Evolutionary conservation across 2,329 filamentous ascomycete genomes (phyloP), one percentile per base, ranked within the genome.

Genomic region (Thielaviopsis punctulata): DNA sequence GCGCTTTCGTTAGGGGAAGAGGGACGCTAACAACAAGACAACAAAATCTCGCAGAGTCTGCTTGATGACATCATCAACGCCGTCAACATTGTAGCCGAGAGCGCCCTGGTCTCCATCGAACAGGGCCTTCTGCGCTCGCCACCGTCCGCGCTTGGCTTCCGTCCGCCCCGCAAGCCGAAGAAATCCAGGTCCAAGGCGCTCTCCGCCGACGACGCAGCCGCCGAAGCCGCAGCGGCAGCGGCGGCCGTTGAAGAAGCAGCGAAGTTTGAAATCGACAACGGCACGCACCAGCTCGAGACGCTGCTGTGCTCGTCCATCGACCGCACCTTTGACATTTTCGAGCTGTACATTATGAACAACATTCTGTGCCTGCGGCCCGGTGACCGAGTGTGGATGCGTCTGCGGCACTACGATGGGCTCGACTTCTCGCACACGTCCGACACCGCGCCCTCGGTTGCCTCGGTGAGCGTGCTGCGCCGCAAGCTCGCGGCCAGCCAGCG

Each of bases 41-140:
- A 25, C 53, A 45, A 33, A 39, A 12, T 18, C 25, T 24, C 44
- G 9, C 61, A 95, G 89, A 85, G 85, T 56, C 79, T 98, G 43
- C 84, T 98, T 62, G 92, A 98, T 77, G 90, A 96, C 68, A 89
- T 96, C 60, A 95, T 96, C 70, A 95, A 96, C 72, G 85, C 84
- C 52, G 80, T 95, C 66, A 98, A 96, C 70, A 86, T 90, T 62
- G 78, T 95, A 61, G 84, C 92, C 61, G 92, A 94, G 67, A 84
- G 84, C 65, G 89, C 87, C 51, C 81, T 95, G 61, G 86, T 86
- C 61, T 86, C 84, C 56, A 80, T 96, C 58, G 92, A 96, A 66
- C 78, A 80, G 52, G 86, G 86, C 1, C 79, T 98, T 19, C 72
- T 86, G 48, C 75, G 76, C 49, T 82, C 84, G 2, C 78, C 84